Conservation (phyloP, 2,329 filamentous ascomycete species). For the Cercospora zeae-maydis region DNA sequence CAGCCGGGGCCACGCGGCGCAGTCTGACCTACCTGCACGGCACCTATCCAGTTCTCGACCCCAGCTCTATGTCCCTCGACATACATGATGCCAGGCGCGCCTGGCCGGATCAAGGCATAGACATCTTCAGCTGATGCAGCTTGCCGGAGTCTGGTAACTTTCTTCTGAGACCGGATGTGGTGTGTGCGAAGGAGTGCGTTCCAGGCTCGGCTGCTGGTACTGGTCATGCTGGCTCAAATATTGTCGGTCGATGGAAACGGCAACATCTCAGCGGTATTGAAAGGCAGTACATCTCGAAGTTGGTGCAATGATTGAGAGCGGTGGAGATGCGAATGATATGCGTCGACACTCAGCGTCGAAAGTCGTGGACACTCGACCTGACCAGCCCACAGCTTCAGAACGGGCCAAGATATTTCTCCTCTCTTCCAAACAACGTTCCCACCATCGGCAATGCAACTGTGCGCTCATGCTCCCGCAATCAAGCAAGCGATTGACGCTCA, state of each 20-base stretch:
- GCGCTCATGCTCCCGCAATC: background rate
- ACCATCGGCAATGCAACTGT: background rate
- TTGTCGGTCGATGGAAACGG: background rate
- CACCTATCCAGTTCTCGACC: slow-evolving; percentile 61
- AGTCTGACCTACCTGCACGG: slow-evolving; percentile 50
- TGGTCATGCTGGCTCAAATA: slow-evolving; percentile 1
- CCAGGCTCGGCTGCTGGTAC: slow-evolving; percentile 14
- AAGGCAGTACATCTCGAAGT: background rate
- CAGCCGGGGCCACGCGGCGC: background rate
- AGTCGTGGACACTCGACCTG: background rate
- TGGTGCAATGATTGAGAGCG: background rate
- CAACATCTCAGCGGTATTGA: background rate
- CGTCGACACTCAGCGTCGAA: background rate
- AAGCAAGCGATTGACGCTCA: background rate
- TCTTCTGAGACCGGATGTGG: slow-evolving; percentile 77
- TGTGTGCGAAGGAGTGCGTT: slow-evolving; percentile 71
- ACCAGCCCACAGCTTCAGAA: background rate
- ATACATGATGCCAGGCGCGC: slow-evolving; percentile 74
- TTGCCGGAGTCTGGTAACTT: slow-evolving; percentile 61
- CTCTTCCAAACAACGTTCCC: background rate
- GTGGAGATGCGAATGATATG: background rate
- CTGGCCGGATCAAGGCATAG: slow-evolving; percentile 64
- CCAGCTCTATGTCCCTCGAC: slow-evolving; percentile 59
- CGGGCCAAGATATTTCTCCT: background rate
- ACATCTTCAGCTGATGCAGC: slow-evolving; percentile 59